Conservation (phyloP, 352 stramenopile genomes). For the Phytophthora litchii region DNA sequence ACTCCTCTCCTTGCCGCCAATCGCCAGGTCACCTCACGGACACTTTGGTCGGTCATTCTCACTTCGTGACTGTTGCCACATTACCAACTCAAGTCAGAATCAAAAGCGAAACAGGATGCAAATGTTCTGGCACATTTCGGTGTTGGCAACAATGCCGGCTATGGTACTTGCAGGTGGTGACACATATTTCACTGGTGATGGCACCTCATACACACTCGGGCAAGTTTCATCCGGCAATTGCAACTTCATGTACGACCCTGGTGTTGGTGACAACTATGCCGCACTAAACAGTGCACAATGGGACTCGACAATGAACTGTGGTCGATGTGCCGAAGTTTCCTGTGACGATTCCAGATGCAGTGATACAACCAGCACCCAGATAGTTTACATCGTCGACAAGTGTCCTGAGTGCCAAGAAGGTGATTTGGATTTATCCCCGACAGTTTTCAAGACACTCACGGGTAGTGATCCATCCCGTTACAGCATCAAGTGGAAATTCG, state of each 20-base stretch:
- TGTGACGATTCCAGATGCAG: constrained; percentile 57
- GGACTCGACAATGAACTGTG: constrained; percentile 59
- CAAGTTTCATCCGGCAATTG: constrained; percentile 56
- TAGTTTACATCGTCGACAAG: constrained; percentile 68
- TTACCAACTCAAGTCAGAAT: constrained; percentile 11
- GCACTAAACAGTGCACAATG: constrained; percentile 72
- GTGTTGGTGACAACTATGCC: constrained; percentile 54
- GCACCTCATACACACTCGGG: constrained; percentile 62
- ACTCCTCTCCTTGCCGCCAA: constrained; percentile 9
- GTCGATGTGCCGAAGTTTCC: constrained; percentile 69
- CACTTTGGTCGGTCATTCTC: constrained; percentile 1
- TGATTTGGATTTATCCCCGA: constrained; percentile 59
- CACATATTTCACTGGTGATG: constrained; percentile 49
- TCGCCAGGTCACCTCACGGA: background rate
- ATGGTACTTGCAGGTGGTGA: constrained; percentile 19
- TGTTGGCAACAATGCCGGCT: constrained; percentile 9
- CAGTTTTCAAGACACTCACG: constrained; percentile 53
- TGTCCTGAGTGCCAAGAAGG: constrained; percentile 71
- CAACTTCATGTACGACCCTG: constrained; percentile 69
- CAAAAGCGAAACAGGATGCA: background rate
- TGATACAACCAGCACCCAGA: constrained; percentile 42
- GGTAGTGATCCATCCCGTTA: constrained; percentile 43
- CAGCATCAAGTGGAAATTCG: constrained; percentile 59
- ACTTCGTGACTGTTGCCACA: no score
- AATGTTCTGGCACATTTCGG: constrained; percentile 16